A percentile compares a stretch with the other conserved stretches of the same genome.
Evolutionary conservation across 2,329 filamentous ascomycete species (phyloP).

Genomic region (Orbilia javanica): DNA sequence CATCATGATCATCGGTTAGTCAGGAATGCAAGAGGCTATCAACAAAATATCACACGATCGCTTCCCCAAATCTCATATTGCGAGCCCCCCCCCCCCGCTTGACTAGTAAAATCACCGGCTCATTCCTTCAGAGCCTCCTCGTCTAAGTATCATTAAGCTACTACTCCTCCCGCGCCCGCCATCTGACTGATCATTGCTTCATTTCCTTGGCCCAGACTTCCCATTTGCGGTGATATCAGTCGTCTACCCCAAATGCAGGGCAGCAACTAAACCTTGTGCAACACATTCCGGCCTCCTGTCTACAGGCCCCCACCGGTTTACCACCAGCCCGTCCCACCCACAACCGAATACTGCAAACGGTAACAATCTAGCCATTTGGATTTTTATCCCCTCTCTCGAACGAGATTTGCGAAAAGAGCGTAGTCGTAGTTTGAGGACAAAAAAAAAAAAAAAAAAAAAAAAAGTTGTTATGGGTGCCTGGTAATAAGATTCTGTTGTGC

Average conservation of each 20-base stretch:
- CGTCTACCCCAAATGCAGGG: constrained; percentile 54
- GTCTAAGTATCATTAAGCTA: background rate
- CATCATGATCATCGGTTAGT: constrained; percentile 4
- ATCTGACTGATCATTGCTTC: background rate
- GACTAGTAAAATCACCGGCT: background rate
- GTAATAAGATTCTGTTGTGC: constrained; percentile 34
- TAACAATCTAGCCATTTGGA: constrained; percentile 41
- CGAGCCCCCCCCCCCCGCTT: background rate
- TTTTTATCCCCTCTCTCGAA: background rate
- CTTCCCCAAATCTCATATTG: background rate
- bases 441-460: constrained; percentile 4
- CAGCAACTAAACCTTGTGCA: constrained; percentile 51
- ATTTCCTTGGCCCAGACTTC: constrained; percentile 32
- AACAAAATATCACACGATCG: constrained; percentile 15
- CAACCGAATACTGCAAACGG: constrained; percentile 43
- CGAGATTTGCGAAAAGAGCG: background rate
- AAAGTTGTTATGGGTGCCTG: constrained; percentile 44
- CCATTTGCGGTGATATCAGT: constrained; percentile 35
- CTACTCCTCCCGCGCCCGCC: background rate
- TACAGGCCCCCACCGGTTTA: constrained; percentile 33
- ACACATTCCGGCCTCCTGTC: constrained; percentile 56
- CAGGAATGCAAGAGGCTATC: constrained; percentile 20
- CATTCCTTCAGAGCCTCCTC: constrained; percentile 48
- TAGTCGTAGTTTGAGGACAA: too few species aligned
- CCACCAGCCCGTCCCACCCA: constrained; percentile 23